Evolutionary conservation across 2,329 filamentous ascomycete species (phyloP).

Genomic region (Sclerotinia minor): DNA sequence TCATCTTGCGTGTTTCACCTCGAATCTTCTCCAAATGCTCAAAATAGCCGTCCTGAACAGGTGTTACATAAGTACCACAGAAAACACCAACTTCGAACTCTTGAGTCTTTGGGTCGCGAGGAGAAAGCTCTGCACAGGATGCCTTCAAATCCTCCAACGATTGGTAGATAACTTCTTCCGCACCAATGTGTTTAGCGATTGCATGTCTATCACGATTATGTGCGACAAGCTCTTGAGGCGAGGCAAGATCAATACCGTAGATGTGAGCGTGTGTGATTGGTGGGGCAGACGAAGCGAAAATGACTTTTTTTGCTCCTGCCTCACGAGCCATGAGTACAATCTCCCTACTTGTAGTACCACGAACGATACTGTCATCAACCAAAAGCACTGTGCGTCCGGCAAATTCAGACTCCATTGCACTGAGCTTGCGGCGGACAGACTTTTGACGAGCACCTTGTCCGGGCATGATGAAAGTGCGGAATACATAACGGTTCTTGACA

Average conservation of each 20-base stretch:
- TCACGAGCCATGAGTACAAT: slow-evolving; percentile 84
- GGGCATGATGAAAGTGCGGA: slow-evolving; percentile 85
- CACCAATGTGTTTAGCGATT: slow-evolving; percentile 68
- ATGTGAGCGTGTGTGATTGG: slow-evolving; percentile 85
- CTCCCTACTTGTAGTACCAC: slow-evolving; percentile 78
- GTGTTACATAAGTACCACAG: slow-evolving; percentile 81
- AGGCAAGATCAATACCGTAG: slow-evolving; percentile 77
- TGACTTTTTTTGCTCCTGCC: slow-evolving; percentile 76
- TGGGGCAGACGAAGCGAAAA: slow-evolving; percentile 80
- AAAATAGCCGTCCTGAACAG: slow-evolving; percentile 78
- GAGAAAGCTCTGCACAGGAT: slow-evolving; percentile 72
- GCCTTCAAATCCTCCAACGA: slow-evolving; percentile 75
- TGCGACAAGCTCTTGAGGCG: slow-evolving; percentile 69
- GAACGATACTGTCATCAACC: slow-evolving; percentile 87
- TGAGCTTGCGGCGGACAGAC: slow-evolving; percentile 86
- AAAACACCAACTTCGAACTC: slow-evolving; percentile 92
- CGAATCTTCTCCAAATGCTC: slow-evolving; percentile 72
- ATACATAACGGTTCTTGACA: slow-evolving; percentile 87
- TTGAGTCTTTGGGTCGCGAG: slow-evolving; percentile 53
- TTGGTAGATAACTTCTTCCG: slow-evolving; percentile 76
- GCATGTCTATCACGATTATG: slow-evolving; percentile 61
- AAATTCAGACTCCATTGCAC: slow-evolving; percentile 84
- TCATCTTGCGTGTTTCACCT: slow-evolving; percentile 68
- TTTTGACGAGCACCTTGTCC: slow-evolving; percentile 79
- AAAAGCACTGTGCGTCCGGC: slow-evolving; percentile 75